Evolutionary conservation across 2,329 filamentous ascomycete genomes (phyloP).

Genomic region (Colletotrichum horii): DNA sequence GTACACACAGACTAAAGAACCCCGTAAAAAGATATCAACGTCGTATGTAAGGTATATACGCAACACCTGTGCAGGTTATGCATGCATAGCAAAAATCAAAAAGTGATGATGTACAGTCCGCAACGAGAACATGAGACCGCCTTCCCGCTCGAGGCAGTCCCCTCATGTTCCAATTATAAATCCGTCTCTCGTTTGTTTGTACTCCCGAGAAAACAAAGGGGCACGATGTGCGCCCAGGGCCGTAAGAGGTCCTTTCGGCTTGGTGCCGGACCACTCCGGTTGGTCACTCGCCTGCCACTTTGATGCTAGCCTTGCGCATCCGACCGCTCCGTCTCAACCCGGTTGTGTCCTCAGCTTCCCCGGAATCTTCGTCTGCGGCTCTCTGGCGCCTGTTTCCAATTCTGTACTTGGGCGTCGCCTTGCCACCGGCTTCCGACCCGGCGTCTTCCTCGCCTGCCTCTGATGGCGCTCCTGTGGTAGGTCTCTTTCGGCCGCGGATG

Average conservation of each 20-base stretch:
- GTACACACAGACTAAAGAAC: not conserved
- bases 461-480: conserved; percentile 13
- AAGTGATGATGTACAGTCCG: not conserved
- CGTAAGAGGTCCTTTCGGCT: not conserved
- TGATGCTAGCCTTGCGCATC: conserved; percentile 35
- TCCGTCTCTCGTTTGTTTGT: conserved; percentile 1
- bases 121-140: not conserved
- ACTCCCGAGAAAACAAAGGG: not conserved
- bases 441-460: conserved; percentile 3
- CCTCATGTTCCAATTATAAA: conserved; percentile 21
- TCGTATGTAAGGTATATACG: not conserved
- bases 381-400: conserved; percentile 15
- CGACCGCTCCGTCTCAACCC: conserved; percentile 39
- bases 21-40: not conserved
- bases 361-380: not conserved
- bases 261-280: conserved; percentile 2
- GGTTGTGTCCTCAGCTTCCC: conserved; percentile 25
- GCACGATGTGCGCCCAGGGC: not conserved
- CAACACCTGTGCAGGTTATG: not conserved
- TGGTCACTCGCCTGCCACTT: conserved; percentile 16
- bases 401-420: conserved; percentile 4
- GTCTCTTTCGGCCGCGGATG: conserved; percentile 45
- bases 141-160: not conserved
- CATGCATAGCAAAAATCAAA: not conserved
- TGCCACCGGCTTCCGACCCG: not conserved